Conservation (phyloP, 169 alveolate genomes). For the Eimeria necatrix region DNA sequence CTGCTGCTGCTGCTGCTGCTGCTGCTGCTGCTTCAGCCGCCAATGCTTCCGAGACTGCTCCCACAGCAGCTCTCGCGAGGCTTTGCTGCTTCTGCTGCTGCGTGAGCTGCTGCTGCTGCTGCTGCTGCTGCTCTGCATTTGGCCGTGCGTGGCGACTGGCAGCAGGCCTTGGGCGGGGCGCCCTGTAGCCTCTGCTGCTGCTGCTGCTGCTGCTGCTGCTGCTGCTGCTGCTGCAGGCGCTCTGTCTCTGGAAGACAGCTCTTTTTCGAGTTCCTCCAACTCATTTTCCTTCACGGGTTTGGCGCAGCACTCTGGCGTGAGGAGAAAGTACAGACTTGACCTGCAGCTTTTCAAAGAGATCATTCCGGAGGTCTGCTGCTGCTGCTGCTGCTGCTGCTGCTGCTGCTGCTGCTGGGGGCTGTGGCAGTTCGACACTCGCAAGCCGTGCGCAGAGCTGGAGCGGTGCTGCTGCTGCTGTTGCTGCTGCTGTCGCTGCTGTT, state of each 20-base stretch:
- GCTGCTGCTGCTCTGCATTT: too few relatives aligned
- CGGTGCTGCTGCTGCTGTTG: too few relatives aligned
- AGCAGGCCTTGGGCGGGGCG: not conserved
- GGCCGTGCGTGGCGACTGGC: not conserved
- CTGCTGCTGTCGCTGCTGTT: not conserved
- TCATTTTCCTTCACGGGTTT: conserved; percentile 88
- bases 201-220: not conserved
- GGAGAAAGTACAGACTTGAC: conserved; percentile 89
- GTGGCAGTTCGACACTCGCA: not conserved
- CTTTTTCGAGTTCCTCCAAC: conserved; percentile 84
- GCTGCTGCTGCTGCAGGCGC: conserved; percentile 87
- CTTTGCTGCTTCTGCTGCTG: too few relatives aligned
- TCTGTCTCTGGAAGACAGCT: conserved; percentile 89
- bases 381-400: not conserved
- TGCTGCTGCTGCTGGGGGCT: not conserved
- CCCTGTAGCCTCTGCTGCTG: not conserved
- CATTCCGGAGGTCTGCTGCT: conserved; percentile 84
- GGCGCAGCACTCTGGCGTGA: conserved; percentile 91
- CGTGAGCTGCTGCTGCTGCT: too few relatives aligned
- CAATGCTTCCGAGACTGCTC: too few relatives aligned
- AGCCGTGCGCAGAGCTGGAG: too few relatives aligned
- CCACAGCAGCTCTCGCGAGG: not conserved
- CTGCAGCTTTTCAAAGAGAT: conserved; percentile 88
- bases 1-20: not conserved
- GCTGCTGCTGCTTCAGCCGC: not conserved